These are phyloP conservation scores for Penicillium atrosanguineum DNA, from an alignment of 495 filamentous ascomycete species.

Conservation along the genomic window DNA sequence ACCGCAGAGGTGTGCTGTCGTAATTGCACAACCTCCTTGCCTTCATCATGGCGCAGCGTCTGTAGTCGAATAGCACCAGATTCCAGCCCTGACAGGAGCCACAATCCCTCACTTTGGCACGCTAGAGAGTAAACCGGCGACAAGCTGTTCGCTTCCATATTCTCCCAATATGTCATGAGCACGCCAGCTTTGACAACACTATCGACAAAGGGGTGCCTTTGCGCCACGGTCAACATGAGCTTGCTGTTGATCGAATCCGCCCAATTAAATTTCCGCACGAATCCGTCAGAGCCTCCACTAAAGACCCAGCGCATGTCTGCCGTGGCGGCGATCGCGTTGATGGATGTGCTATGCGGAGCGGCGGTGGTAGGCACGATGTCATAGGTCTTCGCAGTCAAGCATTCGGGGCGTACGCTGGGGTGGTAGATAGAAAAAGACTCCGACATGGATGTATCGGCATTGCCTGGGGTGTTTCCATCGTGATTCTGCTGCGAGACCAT, in stretches of 20 bases:
- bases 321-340: constrained; percentile 89
- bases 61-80: constrained; percentile 91
- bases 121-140: constrained; percentile 94
- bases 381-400: constrained; percentile 77
- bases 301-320: constrained; percentile 96
- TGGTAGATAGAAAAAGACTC: constrained; percentile 45
- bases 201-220: constrained; percentile 95
- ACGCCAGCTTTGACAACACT: constrained; percentile 93
- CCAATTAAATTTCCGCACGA: constrained; percentile 94
- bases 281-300: constrained; percentile 89
- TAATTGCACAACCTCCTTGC: constrained; percentile 77
- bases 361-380: constrained; percentile 97
- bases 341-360: constrained; percentile 90
- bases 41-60: constrained; percentile 92
- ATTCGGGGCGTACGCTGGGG: constrained; percentile 74
- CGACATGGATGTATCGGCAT: constrained; percentile 27
- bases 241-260: constrained; percentile 93
- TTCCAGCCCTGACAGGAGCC: constrained; percentile 87
- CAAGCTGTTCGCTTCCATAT: constrained; percentile 57
- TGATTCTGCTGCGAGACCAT: constrained; percentile 40
- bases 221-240: constrained; percentile 88
- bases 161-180: constrained; percentile 96
- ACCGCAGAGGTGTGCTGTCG: constrained; percentile 89
- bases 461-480: constrained; percentile 35
- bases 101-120: constrained; percentile 82